These are phyloP conservation scores for Trifolium dubium DNA, from an alignment of 306 rosid genomes.

Conservation along the genomic window DNA sequence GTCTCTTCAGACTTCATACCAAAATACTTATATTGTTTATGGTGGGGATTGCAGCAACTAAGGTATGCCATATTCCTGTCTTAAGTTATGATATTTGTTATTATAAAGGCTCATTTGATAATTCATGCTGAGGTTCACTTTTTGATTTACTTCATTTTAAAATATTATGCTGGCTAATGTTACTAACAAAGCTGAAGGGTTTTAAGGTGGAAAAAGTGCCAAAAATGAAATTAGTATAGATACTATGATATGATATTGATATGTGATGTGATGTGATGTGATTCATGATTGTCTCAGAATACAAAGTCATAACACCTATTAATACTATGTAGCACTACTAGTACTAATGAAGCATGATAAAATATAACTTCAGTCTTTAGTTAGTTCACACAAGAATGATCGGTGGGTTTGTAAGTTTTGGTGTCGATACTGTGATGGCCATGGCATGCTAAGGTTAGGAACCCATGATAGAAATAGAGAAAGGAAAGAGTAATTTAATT, in stretches of 20 bases:
- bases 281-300: neutral
- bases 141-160: conserved; percentile 28
- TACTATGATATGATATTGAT: conserved; percentile 17
- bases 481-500: neutral
- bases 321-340: neutral
- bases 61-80: conserved; percentile 59
- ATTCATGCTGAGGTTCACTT: conserved; percentile 1
- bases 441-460: conserved; percentile 2
- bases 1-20: conserved; percentile 66
- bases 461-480: neutral
- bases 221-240: neutral
- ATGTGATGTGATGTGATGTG: neutral
- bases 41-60: conserved; percentile 99
- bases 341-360: conserved; percentile 1
- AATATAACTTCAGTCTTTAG: neutral
- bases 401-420: conserved; percentile 9
- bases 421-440: neutral
- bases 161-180: conserved; percentile 1
- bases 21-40: conserved; percentile 86
- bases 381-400: neutral
- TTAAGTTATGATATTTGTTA: conserved; percentile 21
- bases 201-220: conserved; percentile 19
- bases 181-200: neutral
- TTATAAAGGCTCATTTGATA: conserved; percentile 38
- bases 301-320: conserved; percentile 6